These are phyloP conservation scores for Basidiobolus meristosporus DNA, from an alignment of 371 early-diverging fungal species.

Conservation along the genomic window DNA sequence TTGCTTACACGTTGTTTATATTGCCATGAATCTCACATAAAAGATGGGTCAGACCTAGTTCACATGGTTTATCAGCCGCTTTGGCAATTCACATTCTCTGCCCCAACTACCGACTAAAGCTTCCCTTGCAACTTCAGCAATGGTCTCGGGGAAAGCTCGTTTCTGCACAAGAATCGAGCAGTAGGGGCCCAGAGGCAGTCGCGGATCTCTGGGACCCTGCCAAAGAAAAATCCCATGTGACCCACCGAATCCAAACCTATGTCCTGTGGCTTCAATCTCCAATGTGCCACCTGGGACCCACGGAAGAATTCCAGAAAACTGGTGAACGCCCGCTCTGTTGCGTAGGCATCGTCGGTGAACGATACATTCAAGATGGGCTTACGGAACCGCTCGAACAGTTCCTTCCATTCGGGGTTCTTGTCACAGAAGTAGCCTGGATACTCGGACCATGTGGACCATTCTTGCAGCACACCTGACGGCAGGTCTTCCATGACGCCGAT, in stretches of 20 bases:
- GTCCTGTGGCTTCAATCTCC: conserved; percentile 6
- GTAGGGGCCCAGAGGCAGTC: no score
- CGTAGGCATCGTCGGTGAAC: conserved; percentile 12
- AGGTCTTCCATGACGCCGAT: conserved; percentile 11
- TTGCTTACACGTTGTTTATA: no score
- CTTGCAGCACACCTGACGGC: conserved; percentile 10
- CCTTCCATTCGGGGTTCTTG: conserved; percentile 14
- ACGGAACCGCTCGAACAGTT: conserved; percentile 9
- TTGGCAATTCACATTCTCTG: no score
- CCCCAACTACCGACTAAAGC: no score
- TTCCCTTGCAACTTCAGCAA: no score
- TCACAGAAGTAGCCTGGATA: conserved; percentile 11
- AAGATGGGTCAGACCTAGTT: no score
- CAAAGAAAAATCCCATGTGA: conserved; percentile 14
- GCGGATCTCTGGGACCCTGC: conserved; percentile 6
- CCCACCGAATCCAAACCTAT: conserved; percentile 12
- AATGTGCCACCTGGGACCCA: no score
- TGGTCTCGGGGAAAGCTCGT: no score
- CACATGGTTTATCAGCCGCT: no score
- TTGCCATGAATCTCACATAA: no score
- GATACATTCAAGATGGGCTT: conserved; percentile 9
- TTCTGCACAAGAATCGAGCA: no score
- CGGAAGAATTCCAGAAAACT: conserved; percentile 3
- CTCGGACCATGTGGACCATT: conserved; percentile 10
- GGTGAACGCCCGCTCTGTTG: conserved; percentile 5